Conservation (phyloP, 73 alveolate genomes). For the Blepharisma japonicum region DNA sequence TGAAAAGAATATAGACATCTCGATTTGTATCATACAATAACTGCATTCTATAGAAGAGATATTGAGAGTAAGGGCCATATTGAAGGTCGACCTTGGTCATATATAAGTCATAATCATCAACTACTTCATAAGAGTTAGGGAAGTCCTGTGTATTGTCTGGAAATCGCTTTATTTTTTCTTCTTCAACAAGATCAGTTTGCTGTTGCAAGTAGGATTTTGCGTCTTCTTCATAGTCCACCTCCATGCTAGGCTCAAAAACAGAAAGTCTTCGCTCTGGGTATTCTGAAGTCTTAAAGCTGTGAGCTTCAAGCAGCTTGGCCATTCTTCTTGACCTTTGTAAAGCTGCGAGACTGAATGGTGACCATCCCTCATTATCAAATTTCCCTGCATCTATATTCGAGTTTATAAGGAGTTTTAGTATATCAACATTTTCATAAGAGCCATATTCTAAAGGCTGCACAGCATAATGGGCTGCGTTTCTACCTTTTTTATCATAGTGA, state of each 20-base stretch:
- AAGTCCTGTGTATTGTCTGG: conserved; percentile 73
- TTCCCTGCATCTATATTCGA: conserved; percentile 51
- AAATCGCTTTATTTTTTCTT: conserved; percentile 43
- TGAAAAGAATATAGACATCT: conserved; percentile 87
- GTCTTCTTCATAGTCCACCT: conserved; percentile 70
- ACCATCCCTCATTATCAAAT: conserved; percentile 54
- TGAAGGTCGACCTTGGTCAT: conserved; percentile 93
- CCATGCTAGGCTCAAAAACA: neutral
- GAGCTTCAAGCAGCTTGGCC: conserved; percentile 47
- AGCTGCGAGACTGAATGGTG: conserved; percentile 74
- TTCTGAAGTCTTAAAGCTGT: neutral
- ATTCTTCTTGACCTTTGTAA: conserved; percentile 59
- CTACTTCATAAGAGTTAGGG: conserved; percentile 63
- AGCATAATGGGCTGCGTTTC: conserved; percentile 68
- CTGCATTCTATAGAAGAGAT: conserved; percentile 93
- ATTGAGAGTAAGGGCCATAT: conserved; percentile 91
- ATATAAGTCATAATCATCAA: conserved; percentile 84
- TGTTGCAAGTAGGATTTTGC: conserved; percentile 70
- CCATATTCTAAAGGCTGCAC: conserved; percentile 75
- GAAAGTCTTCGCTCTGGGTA: conserved; percentile 23
- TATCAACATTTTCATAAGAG: conserved; percentile 77
- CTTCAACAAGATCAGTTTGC: conserved; percentile 39
- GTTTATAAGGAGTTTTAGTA: conserved; percentile 59
- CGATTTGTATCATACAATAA: conserved; percentile 87
- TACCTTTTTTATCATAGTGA: conserved; percentile 63